Conservation (phyloP, 805 yeast genomes). For the Pichia nakasei region DNA sequence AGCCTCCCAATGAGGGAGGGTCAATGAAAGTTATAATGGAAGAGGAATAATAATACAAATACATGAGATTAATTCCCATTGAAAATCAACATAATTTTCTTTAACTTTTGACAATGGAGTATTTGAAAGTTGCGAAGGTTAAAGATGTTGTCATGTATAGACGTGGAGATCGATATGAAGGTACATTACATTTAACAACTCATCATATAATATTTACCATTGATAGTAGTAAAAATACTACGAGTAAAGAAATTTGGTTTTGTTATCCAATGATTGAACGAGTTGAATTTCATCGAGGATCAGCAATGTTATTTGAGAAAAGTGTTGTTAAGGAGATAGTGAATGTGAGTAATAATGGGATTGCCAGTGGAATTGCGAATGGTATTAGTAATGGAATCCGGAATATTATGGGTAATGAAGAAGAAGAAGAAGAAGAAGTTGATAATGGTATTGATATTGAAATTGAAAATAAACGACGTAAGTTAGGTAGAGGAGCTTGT, state of each 20-base stretch:
- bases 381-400: not conserved
- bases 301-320: slow-evolving; percentile 29
- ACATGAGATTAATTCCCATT: too few species aligned
- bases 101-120: slow-evolving; percentile 54
- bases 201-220: slow-evolving; percentile 64
- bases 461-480: slow-evolving; percentile 6
- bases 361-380: not conserved
- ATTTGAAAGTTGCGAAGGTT: slow-evolving; percentile 44
- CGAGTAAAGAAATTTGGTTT: slow-evolving; percentile 71
- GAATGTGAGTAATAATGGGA: not conserved
- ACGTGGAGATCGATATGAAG: slow-evolving; percentile 46
- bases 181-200: slow-evolving; percentile 61
- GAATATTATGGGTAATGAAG: not conserved
- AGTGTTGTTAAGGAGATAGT: not conserved
- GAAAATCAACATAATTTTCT: too few species aligned
- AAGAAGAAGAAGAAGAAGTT: not conserved
- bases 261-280: slow-evolving; percentile 77
- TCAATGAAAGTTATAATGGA: too few species aligned
- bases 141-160: slow-evolving; percentile 40
- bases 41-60: too few species aligned
- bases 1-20: too few species aligned
- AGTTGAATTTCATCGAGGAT: slow-evolving; percentile 48
- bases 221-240: slow-evolving; percentile 7
- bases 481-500: slow-evolving; percentile 33
- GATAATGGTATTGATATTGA: not conserved